Evolutionary conservation across 345 rosid genomes (phyloP).

Genomic region (Populus pruinosa): DNA sequence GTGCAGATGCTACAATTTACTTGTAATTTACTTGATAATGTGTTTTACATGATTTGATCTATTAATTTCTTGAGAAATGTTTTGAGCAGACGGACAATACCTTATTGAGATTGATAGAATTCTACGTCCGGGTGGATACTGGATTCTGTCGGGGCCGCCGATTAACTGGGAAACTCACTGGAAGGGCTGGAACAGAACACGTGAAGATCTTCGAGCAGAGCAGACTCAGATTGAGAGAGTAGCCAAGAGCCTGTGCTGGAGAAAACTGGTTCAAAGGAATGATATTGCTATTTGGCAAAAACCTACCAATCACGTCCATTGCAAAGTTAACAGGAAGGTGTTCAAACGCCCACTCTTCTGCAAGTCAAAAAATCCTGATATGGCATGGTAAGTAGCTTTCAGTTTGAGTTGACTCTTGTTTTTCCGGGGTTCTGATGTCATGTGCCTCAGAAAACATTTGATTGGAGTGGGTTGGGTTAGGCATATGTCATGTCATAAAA

Average conservation of each 20-base stretch:
- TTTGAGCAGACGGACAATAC: conserved; percentile 63
- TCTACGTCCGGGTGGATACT: conserved; percentile 86
- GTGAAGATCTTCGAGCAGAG: conserved; percentile 55
- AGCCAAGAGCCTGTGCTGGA: conserved; percentile 84
- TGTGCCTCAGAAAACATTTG: neutral
- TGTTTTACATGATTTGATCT: neutral
- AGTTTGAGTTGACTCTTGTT: neutral
- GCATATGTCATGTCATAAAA: neutral
- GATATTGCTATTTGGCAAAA: conserved; percentile 90
- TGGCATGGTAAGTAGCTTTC: conserved; percentile 57
- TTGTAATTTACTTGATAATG: neutral
- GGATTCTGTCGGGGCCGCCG: conserved; percentile 95
- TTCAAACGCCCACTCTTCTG: conserved; percentile 65
- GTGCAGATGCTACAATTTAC: no score
- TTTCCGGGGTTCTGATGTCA: neutral
- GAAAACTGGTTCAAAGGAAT: conserved; percentile 53
- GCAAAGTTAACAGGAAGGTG: conserved; percentile 49
- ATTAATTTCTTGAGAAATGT: neutral
- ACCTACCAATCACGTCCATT: conserved; percentile 76
- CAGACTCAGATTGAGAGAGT: conserved; percentile 52
- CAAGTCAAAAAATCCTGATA: conserved; percentile 60
- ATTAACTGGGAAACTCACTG: conserved; percentile 75
- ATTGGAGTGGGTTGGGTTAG: neutral
- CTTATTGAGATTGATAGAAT: conserved; percentile 81
- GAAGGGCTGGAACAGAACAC: conserved; percentile 80